Evolutionary conservation across 257 asterid species (phyloP).

Genomic region (Sherardia arvensis): DNA sequence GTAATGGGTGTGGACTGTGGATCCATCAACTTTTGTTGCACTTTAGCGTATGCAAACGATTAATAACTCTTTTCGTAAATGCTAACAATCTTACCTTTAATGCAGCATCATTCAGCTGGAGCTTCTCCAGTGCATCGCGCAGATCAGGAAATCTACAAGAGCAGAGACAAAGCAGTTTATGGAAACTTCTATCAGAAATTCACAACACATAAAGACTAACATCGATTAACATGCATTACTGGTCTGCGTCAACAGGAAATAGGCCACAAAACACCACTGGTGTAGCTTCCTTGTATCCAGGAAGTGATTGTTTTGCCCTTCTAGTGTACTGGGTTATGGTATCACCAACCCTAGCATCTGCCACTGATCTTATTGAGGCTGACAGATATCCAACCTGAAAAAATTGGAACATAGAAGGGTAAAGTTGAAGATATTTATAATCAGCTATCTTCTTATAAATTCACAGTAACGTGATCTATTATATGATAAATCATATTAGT

Average conservation of each 20-base stretch:
- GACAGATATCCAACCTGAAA: constrained; percentile 91
- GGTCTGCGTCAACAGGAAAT: constrained; percentile 96
- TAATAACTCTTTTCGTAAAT: no score
- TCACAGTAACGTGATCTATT: background rate
- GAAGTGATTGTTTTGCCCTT: constrained; percentile 74
- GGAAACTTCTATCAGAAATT: constrained; percentile 3
- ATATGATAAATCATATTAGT: background rate
- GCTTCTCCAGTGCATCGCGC: constrained; percentile 93
- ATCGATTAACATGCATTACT: constrained; percentile 32
- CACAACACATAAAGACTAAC: background rate
- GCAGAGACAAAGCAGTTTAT: constrained; percentile 11
- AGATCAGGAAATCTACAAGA: constrained; percentile 62
- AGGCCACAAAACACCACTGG: constrained; percentile 99
- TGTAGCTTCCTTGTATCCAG: constrained; percentile 95
- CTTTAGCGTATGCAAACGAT: background rate
- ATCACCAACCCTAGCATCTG: constrained; percentile 99
- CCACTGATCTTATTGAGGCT: constrained; percentile 94
- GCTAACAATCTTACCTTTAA: constrained; percentile 47
- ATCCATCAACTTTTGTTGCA: background rate
- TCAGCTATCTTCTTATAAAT: background rate
- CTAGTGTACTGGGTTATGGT: constrained; percentile 73
- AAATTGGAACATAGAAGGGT: background rate
- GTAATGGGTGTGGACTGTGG: background rate
- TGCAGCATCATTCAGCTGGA: constrained; percentile 98
- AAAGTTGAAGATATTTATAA: background rate